A percentile compares a stretch with the other conserved stretches of the same genome.
These are phyloP conservation scores for Microdochium nivale DNA, from an alignment of 2,329 filamentous ascomycete species.

Conservation along the genomic window DNA sequence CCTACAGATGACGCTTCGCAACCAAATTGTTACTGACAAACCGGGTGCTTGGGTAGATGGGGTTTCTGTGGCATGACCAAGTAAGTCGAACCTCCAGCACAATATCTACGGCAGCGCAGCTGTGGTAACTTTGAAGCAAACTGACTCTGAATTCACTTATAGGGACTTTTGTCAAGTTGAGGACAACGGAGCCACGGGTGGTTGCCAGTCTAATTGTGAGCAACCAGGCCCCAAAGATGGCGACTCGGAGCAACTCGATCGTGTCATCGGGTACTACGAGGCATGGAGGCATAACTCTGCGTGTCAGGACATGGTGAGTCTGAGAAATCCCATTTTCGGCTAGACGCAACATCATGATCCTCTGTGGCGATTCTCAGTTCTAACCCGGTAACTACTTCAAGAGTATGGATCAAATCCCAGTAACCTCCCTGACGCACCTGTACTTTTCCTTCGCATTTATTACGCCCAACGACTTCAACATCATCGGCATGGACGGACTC, in stretches of 20 bases:
- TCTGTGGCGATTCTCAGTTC: too few relatives aligned
- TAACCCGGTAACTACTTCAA: too few relatives aligned
- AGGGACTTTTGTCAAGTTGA: conserved; percentile 13
- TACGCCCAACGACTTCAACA: conserved; percentile 14
- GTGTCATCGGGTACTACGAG: conserved; percentile 24
- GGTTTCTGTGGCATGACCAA: conserved; percentile 7
- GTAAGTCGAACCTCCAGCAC: too few relatives aligned
- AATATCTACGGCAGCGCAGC: neutral
- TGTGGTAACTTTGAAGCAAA: too few relatives aligned
- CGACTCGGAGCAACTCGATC: conserved; percentile 6
- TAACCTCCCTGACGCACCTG: conserved; percentile 27
- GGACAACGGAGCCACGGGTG: conserved; percentile 7
- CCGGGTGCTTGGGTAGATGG: conserved; percentile 1
- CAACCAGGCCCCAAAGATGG: conserved; percentile 5
- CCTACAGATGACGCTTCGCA: conserved; percentile 5
- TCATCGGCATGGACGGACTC: conserved; percentile 18
- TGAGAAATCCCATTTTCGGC: too few relatives aligned
- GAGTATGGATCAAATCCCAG: conserved; percentile 31
- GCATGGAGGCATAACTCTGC: conserved; percentile 10
- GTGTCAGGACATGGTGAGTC: conserved; percentile 13
- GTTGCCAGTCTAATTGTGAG: conserved; percentile 16
- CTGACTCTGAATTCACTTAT: neutral
- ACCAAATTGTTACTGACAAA: conserved; percentile 1
- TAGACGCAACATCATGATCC: too few relatives aligned
- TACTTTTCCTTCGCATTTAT: conserved; percentile 25